Evolutionary conservation across 768 basidiomycete genomes (phyloP).

Genomic region (Lentinula boryana): DNA sequence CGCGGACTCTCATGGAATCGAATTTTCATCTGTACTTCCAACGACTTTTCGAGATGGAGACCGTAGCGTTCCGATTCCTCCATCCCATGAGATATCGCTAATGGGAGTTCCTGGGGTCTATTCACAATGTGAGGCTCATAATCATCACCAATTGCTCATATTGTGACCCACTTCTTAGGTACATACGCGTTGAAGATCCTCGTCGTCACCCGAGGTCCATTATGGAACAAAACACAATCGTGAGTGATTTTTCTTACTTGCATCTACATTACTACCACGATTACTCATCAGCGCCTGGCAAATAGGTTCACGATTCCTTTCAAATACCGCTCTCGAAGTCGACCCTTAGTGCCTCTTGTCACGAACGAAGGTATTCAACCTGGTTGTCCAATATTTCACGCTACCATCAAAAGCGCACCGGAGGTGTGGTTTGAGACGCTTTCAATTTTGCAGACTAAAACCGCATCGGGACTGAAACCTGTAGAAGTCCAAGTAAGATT

Average conservation of each 20-base stretch:
- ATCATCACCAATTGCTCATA: not conserved
- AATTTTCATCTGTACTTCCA: not conserved
- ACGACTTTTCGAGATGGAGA: not conserved
- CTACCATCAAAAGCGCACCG: constrained; percentile 6
- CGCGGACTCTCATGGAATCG: not conserved
- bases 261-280: not conserved
- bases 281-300: not conserved
- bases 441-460: not conserved
- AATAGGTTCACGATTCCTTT: constrained; percentile 2
- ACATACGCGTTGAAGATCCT: constrained; percentile 40
- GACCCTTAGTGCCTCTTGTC: constrained; percentile 3
- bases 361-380: not conserved
- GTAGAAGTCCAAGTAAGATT: constrained; percentile 7
- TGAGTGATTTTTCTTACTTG: constrained; percentile 15
- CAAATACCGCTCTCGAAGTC: constrained; percentile 9
- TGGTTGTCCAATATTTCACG: not conserved
- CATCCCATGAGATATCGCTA: not conserved
- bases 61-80: not conserved
- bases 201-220: constrained; percentile 28
- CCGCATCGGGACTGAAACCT: not conserved
- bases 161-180: not conserved
- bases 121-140: constrained; percentile 21
- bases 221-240: constrained; percentile 43
- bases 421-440: constrained; percentile 6
- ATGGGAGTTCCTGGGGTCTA: constrained; percentile 24